Evolutionary conservation across 805 yeast species (phyloP), one percentile per base, ranked within the genome.

Genomic region (Zygosaccharomyces gambellarensis): DNA sequence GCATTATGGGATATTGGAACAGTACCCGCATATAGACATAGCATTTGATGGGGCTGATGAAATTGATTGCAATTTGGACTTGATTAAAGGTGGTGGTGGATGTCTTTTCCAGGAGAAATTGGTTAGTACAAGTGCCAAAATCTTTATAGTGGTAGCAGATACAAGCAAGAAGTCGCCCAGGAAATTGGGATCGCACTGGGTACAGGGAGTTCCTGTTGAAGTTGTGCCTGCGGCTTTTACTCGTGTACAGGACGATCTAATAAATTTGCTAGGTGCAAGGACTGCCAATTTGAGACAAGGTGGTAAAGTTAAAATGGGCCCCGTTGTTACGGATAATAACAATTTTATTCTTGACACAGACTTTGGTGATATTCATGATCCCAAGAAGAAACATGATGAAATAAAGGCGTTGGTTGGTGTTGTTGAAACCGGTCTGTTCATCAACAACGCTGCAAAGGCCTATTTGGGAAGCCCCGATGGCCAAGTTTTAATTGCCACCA

Each of bases 21-120:
- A 89, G 72, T 83, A 72, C 43, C 87, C 95, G 2, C 76, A 77
- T 23, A 72, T 94, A 40, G 99, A 94, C 65, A 81, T 94, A 59
- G 96, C 97, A 1, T 94, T 94, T 66, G 99, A 94, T 68, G 99
- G 99, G 40, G 98, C 99, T 2, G 99, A 94, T 69, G 99, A 94
- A 70, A 90, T 90, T 50, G 99, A 92, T 68, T 64, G 79, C 4
- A 64, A 76, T 19, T 75, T 94, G 59, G 87, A 90, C 64, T 82
- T 90, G 61, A 94, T 94, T 67, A 94, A 94, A 71, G 99, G 99
- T 57, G 99, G 99, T 43, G 99, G 99, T 38, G 99, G 97, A 1
- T 94, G 99, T 69, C 75, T 90, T 54, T 85, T 94, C 72, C 99
- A 92, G 72, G 99, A 94, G 68, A 94, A 94, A 71, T 76, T 94